Evolutionary conservation across 164 flowering plant genomes (phyloP).

Genomic region (Annona squamosa): DNA sequence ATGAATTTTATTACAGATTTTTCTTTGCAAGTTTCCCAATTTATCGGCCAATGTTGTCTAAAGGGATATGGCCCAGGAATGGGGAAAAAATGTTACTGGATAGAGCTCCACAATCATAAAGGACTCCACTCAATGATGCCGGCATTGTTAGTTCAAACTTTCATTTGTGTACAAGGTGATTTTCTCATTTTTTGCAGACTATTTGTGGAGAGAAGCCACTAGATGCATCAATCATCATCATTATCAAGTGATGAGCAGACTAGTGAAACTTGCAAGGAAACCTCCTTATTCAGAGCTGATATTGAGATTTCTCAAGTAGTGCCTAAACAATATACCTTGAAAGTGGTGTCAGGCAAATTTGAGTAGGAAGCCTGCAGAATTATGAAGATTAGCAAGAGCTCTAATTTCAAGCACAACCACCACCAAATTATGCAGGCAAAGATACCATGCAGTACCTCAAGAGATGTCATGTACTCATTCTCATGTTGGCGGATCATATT

Average conservation of each 20-base stretch:
- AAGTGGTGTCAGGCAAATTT: slow-evolving; percentile 87
- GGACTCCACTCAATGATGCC: neutral
- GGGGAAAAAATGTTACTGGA: too few relatives aligned
- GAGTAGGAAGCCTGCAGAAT: slow-evolving; percentile 70
- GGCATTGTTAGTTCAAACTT: neutral
- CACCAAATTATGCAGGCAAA: neutral
- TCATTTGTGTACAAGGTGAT: neutral
- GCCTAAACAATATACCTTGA: slow-evolving; percentile 57
- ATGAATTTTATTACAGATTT: too few relatives aligned
- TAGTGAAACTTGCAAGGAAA: neutral
- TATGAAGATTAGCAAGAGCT: slow-evolving; percentile 19
- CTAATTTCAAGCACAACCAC: neutral
- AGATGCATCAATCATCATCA: neutral
- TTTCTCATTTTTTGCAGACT: too few relatives aligned
- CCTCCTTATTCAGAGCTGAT: neutral
- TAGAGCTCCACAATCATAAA: neutral
- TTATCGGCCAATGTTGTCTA: neutral
- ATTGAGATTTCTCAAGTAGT: neutral
- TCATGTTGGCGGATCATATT: slow-evolving; percentile 89
- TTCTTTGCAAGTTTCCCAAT: neutral
- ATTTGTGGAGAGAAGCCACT: neutral
- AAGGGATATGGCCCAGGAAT: neutral
- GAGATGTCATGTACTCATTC: slow-evolving; percentile 77
- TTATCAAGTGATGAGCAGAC: neutral
- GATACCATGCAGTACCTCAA: slow-evolving; percentile 45